A percentile compares a stretch with the other conserved stretches of the same genome.
Evolutionary conservation across 2,329 filamentous ascomycete species (phyloP).

Genomic region (Fusarium zealandicum): DNA sequence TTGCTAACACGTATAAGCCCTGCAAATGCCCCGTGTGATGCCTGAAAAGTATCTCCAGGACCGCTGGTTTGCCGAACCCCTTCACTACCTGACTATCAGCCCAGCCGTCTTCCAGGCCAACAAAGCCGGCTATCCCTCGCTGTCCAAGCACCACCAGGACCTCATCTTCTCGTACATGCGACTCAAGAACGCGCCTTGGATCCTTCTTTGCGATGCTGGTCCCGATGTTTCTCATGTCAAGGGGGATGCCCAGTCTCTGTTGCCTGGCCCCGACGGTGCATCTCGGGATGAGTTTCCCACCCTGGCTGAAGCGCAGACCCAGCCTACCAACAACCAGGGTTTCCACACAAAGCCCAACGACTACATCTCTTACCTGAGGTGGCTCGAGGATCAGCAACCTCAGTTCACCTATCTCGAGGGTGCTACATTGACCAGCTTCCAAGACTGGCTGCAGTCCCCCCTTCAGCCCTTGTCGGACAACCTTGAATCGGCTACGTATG

Average conservation of each 20-base stretch:
- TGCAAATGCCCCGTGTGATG: constrained; percentile 65
- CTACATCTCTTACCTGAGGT: constrained; percentile 81
- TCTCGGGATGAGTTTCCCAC: constrained; percentile 70
- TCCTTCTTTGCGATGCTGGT: constrained; percentile 69
- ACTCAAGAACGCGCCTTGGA: constrained; percentile 67
- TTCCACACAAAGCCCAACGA: constrained; percentile 41
- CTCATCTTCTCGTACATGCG: constrained; percentile 70
- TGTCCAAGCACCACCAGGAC: constrained; percentile 67
- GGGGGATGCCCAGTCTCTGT: constrained; percentile 30
- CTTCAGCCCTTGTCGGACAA: constrained; percentile 96
- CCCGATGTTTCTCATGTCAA: constrained; percentile 51
- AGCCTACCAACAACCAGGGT: constrained; percentile 21
- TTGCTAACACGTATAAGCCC: constrained; percentile 48
- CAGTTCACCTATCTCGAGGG: constrained; percentile 61
- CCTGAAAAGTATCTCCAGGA: constrained; percentile 68
- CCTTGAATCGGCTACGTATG: constrained; percentile 94
- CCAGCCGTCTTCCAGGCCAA: constrained; percentile 66
- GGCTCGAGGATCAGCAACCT: constrained; percentile 84
- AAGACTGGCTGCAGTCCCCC: constrained; percentile 95
- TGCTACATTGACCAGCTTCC: constrained; percentile 65
- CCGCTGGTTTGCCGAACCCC: constrained; percentile 73
- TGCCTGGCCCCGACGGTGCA: constrained; percentile 17
- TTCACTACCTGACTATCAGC: constrained; percentile 66
- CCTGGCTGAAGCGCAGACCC: constrained; percentile 66
- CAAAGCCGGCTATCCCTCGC: constrained; percentile 65